These are phyloP conservation scores for Diaporthe citrichinensis DNA, from an alignment of 2,329 filamentous ascomycete genomes.

Conservation along the genomic window DNA sequence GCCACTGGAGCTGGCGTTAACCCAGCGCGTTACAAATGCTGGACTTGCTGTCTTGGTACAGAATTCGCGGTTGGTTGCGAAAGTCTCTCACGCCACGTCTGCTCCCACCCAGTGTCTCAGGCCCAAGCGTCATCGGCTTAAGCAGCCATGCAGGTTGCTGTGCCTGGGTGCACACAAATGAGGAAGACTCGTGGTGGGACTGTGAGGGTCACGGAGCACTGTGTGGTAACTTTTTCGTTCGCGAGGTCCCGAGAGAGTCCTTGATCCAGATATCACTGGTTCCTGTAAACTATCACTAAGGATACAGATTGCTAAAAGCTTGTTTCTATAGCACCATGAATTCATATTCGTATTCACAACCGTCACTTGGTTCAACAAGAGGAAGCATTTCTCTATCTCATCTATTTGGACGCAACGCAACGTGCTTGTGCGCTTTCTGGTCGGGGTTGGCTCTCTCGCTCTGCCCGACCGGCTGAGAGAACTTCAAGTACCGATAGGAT, in stretches of 20 bases:
- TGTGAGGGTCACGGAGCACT: background rate
- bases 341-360: background rate
- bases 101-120: background rate
- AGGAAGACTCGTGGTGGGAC: background rate
- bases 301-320: background rate
- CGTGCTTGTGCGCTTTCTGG: background rate
- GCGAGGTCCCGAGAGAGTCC: background rate
- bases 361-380: background rate
- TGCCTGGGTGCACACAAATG: background rate
- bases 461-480: background rate
- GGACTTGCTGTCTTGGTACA: conserved; percentile 1
- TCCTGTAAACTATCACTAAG: background rate
- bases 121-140: too few relatives aligned
- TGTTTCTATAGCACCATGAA: background rate
- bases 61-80: background rate
- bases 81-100: background rate
- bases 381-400: background rate
- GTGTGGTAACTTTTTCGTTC: background rate
- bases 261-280: background rate
- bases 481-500: background rate
- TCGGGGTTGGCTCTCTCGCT: background rate
- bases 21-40: background rate
- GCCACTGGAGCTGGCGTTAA: background rate
- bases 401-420: background rate
- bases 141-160: background rate